Conservation (phyloP, 768 basidiomycete species). For the Pisolithus tinctorius region DNA sequence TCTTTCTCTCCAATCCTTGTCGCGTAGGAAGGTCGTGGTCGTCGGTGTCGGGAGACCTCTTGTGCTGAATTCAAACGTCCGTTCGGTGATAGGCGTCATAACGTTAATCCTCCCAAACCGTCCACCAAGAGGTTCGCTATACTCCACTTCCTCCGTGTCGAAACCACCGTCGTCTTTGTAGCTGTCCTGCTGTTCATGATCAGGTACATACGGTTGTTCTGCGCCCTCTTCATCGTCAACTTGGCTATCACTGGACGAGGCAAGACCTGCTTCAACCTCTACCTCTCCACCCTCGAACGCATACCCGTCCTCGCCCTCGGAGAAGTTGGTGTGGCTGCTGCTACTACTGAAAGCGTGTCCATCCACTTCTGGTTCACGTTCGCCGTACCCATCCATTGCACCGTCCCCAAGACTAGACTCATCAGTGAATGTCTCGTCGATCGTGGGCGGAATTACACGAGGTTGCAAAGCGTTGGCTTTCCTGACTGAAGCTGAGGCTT, state of each 20-base stretch:
- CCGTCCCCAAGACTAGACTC: constrained; percentile 22
- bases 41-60: constrained; percentile 33
- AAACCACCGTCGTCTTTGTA: constrained; percentile 19
- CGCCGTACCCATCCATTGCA: constrained; percentile 8
- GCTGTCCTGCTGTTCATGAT: constrained; percentile 19
- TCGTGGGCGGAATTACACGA: constrained; percentile 14
- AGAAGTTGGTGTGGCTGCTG: constrained; percentile 24
- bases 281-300: constrained; percentile 22
- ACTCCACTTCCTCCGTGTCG: constrained; percentile 22
- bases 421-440: constrained; percentile 25
- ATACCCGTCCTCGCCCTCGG: constrained; percentile 30
- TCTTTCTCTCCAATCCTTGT: constrained; percentile 7
- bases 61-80: constrained; percentile 82
- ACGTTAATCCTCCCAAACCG: constrained; percentile 81
- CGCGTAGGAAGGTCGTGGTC: constrained; percentile 33
- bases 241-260: constrained; percentile 27
- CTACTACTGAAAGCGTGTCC: constrained; percentile 16
- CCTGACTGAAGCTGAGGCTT: constrained; percentile 14
- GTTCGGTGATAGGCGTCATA: constrained; percentile 97
- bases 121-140: constrained; percentile 52
- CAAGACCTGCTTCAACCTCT: constrained; percentile 16
- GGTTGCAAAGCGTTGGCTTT: constrained; percentile 15
- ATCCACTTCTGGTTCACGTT: constrained; percentile 16
- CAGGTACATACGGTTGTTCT: constrained; percentile 6
- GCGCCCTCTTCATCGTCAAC: constrained; percentile 25